A percentile compares a stretch with the other conserved stretches of the same genome.
phyloP scores from a whole-genome alignment of 805 yeast genomes.

The Metschnikowia kunwiensis region DNA sequence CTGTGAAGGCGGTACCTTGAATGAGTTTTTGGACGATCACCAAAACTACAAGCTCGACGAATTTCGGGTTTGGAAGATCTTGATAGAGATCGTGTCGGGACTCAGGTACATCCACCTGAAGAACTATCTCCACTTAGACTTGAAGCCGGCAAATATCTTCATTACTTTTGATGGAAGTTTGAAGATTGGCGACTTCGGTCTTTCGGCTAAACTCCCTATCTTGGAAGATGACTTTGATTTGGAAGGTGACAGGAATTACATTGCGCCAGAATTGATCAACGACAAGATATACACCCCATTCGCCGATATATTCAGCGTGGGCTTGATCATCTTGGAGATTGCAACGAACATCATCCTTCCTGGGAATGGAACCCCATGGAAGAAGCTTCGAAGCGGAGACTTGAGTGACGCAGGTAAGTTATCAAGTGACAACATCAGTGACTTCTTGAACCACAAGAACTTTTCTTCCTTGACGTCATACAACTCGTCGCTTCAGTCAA shows the following conservation, averaged over 20 bases:
- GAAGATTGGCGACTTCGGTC: slow-evolving; percentile 95
- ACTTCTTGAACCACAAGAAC: slow-evolving; percentile 38
- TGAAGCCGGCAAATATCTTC: slow-evolving; percentile 93
- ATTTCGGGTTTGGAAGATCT: slow-evolving; percentile 96
- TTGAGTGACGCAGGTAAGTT: slow-evolving; percentile 90
- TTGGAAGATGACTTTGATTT: slow-evolving; percentile 68
- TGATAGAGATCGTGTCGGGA: slow-evolving; percentile 80
- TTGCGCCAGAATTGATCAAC: slow-evolving; percentile 92
- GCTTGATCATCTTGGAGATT: slow-evolving; percentile 87
- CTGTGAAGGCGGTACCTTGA: slow-evolving; percentile 92
- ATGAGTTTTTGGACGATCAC: slow-evolving; percentile 72
- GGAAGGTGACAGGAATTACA: slow-evolving; percentile 96
- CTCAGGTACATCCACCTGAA: slow-evolving; percentile 73
- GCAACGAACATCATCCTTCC: slow-evolving; percentile 95
- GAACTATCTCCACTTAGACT: slow-evolving; percentile 77
- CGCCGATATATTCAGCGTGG: slow-evolving; percentile 94
- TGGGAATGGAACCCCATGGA: slow-evolving; percentile 96
- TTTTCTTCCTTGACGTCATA: slow-evolving; percentile 34
- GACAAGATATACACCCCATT: slow-evolving; percentile 81
- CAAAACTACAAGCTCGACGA: slow-evolving; percentile 78
- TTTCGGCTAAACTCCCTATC: slow-evolving; percentile 81
- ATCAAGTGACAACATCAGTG: slow-evolving; percentile 49
- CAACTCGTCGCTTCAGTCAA: slow-evolving; percentile 24
- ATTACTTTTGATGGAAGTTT: slow-evolving; percentile 92
- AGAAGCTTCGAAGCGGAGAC: slow-evolving; percentile 91